These are phyloP conservation scores for Botrytis cinerea DNA, from an alignment of 2,329 filamentous ascomycete species.

Conservation along the genomic window DNA sequence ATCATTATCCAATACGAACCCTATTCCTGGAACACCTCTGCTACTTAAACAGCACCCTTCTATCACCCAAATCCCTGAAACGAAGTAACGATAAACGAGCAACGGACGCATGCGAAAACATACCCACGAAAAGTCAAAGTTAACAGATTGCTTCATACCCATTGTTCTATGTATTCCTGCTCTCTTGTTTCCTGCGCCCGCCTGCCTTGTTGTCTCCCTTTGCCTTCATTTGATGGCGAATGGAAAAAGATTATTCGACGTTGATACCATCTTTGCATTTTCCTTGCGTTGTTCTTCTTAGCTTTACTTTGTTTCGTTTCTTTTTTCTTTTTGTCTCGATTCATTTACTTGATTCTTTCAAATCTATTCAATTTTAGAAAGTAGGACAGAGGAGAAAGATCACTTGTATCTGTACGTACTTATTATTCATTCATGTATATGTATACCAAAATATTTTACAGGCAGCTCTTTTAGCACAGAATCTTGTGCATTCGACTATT, in stretches of 20 bases:
- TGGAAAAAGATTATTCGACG: constrained; percentile 6
- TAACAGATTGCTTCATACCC: constrained; percentile 22
- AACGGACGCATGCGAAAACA: constrained; percentile 24
- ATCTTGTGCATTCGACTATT: not conserved
- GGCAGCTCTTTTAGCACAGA: not conserved
- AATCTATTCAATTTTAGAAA: not conserved
- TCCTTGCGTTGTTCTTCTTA: constrained; percentile 10
- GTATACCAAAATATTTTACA: constrained; percentile 12
- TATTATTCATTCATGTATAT: constrained; percentile 10
- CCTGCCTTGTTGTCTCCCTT: constrained; percentile 15
- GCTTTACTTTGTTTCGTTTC: not conserved
- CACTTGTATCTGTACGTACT: constrained; percentile 19
- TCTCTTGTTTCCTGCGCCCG: constrained; percentile 18
- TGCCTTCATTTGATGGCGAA: constrained; percentile 3
- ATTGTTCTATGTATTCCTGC: constrained; percentile 18
- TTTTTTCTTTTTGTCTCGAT: not conserved
- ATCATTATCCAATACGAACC: constrained; percentile 14
- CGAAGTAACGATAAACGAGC: constrained; percentile 26
- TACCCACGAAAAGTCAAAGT: constrained; percentile 21
- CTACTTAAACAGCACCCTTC: not conserved
- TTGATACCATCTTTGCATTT: constrained; percentile 23
- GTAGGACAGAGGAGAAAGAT: not conserved
- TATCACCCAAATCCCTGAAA: constrained; percentile 16
- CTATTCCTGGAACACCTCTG: not conserved
- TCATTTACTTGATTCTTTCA: constrained; percentile 1